These are phyloP conservation scores for Diaporthe vexans DNA, from an alignment of 2,329 filamentous ascomycete species.

Conservation along the genomic window DNA sequence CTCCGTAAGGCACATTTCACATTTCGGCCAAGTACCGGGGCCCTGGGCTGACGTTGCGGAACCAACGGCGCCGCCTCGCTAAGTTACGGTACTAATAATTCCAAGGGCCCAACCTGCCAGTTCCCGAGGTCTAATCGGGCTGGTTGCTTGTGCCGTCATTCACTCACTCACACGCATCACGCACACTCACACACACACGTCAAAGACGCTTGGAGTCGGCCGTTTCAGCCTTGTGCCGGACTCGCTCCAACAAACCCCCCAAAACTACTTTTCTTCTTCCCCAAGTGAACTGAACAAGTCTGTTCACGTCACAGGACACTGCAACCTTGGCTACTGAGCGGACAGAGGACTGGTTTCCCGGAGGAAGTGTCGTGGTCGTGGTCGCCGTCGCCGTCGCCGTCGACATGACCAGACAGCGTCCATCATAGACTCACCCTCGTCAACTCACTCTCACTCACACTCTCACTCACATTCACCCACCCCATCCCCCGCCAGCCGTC, in stretches of 20 bases:
- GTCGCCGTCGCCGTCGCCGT: constrained; percentile 19
- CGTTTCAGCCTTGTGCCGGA: constrained; percentile 30
- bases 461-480: not conserved
- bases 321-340: not conserved
- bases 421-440: constrained; percentile 16
- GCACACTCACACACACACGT: not conserved
- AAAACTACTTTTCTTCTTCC: constrained; percentile 3
- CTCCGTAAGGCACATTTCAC: not conserved
- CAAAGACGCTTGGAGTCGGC: constrained; percentile 14
- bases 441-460: constrained; percentile 9
- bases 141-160: not conserved
- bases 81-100: not conserved
- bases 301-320: not conserved
- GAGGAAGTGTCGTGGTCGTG: not conserved
- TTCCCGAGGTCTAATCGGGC: not conserved
- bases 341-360: not conserved
- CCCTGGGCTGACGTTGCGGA: not conserved
- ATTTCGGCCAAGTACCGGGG: not conserved
- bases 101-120: not conserved
- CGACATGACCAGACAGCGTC: constrained; percentile 33
- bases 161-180: not conserved
- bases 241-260: not conserved
- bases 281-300: not conserved
- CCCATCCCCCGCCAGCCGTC: not conserved
- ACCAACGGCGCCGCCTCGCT: not conserved